Base-by-base conservation (phyloP, 1,284 basidiomycete species). In the Pterulicium gracile region DNA sequence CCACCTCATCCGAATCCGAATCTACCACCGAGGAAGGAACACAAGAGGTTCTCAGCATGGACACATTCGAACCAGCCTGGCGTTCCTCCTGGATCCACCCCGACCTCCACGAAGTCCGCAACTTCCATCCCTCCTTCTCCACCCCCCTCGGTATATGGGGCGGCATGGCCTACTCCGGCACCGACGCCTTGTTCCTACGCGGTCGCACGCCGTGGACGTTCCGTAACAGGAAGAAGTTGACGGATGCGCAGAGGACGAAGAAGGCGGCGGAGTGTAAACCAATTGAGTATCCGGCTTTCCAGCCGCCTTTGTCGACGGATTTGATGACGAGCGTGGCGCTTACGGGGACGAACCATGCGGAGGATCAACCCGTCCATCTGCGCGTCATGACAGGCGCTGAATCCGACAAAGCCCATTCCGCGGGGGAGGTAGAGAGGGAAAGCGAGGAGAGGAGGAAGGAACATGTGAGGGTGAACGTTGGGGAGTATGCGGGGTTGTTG, bases 321-420 rank as follows among this genome's bases (percentile, higher is more conserved):
- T 74, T 98, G 53, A 73, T 98, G 58, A 98, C 92, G 0, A 88
- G 87, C 23, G 78, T 98, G 24, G 76, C 88, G 3, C 73, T 97
- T 44, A 98, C 95, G 2, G 90, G 90, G 1, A 98, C 96, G 20
- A 97, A 97, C 64, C 96, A 98, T 60, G 82, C 89, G 14, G 95
- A 98, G 62, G 92, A 97, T 63, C 92, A 98, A 65, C 92, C 88
- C 0, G 72, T 92, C 7, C 95, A 98, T 66, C 69, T 98, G 40
- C 77, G 83, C 32, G 76, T 92, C 19, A 61, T 65, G 24, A 56
- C 54, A 17, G 63, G 63, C 2, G 42, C 24, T 1, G 54, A 73
- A 70, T 70, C 73, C 48, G 58, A 76, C 63, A 27, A 73, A 62
- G 53, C 75, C 66, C 52, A 72, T 59, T 44, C 69, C 20, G 62